phyloP scores from a whole-genome alignment of 78 protist genomes.

The Goniomonas avonlea region DNA sequence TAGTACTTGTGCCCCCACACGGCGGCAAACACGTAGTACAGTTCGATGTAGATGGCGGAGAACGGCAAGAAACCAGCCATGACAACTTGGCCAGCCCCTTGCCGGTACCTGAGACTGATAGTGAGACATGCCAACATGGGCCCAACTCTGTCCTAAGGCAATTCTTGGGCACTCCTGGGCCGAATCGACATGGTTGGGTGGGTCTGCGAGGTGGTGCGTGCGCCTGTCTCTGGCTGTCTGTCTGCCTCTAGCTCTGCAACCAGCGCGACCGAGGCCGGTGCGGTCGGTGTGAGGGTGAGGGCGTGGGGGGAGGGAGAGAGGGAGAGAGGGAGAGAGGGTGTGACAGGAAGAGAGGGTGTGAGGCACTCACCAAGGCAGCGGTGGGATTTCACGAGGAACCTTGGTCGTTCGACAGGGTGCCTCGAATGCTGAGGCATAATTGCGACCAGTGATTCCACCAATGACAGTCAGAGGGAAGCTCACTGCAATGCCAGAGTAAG shows the following conservation, averaged over 20 bases:
- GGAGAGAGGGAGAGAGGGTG: too few relatives aligned
- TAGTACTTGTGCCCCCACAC: slow-evolving; percentile 83
- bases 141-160: too few relatives aligned
- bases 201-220: too few relatives aligned
- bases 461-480: slow-evolving; percentile 79
- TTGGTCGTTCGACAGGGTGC: slow-evolving; percentile 84
- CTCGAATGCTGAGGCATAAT: slow-evolving; percentile 56
- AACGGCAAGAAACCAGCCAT: slow-evolving; percentile 93
- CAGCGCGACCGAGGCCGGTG: too few relatives aligned
- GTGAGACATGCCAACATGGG: too few relatives aligned
- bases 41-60: slow-evolving; percentile 90
- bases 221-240: too few relatives aligned
- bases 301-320: too few relatives aligned
- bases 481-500: neutral
- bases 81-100: slow-evolving; percentile 55
- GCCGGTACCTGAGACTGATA: slow-evolving; percentile 42
- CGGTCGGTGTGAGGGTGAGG: too few relatives aligned
- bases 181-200: too few relatives aligned
- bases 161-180: too few relatives aligned
- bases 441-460: slow-evolving; percentile 88
- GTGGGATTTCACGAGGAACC: slow-evolving; percentile 84
- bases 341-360: too few relatives aligned
- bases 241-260: too few relatives aligned
- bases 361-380: slow-evolving; percentile 82
- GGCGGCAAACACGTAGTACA: slow-evolving; percentile 80